These are phyloP conservation scores for Solanum hybrid DNA, from an alignment of 305 asterid species.

Conservation along the genomic window DNA sequence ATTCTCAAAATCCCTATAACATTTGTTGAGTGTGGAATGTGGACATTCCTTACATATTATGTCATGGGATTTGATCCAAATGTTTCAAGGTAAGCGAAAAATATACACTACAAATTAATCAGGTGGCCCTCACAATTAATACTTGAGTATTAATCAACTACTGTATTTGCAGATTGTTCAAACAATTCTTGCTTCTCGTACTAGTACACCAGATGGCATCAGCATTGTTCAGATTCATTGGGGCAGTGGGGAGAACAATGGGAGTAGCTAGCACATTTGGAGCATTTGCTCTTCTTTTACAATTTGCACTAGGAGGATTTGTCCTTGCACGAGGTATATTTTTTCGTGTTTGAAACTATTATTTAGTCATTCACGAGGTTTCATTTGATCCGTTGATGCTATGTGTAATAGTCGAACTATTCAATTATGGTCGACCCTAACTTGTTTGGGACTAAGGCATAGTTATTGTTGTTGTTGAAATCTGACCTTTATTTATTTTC, in stretches of 20 bases:
- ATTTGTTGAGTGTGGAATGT: conserved; percentile 3
- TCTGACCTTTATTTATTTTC: neutral
- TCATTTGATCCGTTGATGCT: neutral
- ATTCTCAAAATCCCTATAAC: conserved; percentile 10
- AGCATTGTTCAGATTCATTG: conserved; percentile 50
- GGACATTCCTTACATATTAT: conserved; percentile 9
- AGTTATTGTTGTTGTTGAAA: neutral
- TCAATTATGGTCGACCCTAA: neutral
- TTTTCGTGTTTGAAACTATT: neutral
- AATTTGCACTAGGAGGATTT: conserved; percentile 62
- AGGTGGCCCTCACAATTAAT: neutral
- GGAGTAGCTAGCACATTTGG: conserved; percentile 67
- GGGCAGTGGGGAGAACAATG: conserved; percentile 61
- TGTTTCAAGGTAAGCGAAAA: conserved; percentile 4
- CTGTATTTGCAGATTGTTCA: conserved; percentile 29
- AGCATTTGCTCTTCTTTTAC: conserved; percentile 45
- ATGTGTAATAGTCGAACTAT: neutral
- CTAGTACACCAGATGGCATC: conserved; percentile 40
- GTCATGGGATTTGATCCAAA: conserved; percentile 14
- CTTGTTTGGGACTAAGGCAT: neutral
- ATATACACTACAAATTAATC: neutral
- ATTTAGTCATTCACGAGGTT: neutral
- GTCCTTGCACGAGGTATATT: conserved; percentile 46
- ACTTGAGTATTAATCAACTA: neutral
- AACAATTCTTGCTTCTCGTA: conserved; percentile 42